These are phyloP conservation scores for Solanum hybrid DNA, from an alignment of 305 asterid genomes.

Conservation along the genomic window DNA sequence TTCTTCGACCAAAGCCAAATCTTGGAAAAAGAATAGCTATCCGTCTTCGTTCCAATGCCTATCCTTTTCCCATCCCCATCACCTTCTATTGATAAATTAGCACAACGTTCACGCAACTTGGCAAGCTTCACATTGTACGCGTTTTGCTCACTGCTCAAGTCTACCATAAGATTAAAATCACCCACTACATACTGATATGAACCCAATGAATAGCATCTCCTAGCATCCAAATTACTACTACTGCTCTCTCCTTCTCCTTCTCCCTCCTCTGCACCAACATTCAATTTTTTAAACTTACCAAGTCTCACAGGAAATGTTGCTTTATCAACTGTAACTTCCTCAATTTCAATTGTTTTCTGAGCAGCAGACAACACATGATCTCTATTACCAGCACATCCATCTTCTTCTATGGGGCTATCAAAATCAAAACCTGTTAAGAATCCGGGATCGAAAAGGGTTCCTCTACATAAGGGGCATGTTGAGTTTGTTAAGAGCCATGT, in stretches of 20 bases:
- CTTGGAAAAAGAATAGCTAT: conserved; percentile 94
- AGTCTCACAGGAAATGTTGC: conserved; percentile 79
- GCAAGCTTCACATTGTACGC: conserved; percentile 14
- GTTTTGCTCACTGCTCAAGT: conserved; percentile 39
- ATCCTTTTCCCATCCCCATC: conserved; percentile 71
- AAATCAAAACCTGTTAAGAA: conserved; percentile 40
- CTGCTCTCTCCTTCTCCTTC: conserved; percentile 66
- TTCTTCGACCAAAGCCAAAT: conserved; percentile 95
- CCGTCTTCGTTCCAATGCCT: conserved; percentile 62
- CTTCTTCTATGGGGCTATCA: conserved; percentile 50
- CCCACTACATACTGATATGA: conserved; percentile 91
- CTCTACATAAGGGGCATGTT: conserved; percentile 51
- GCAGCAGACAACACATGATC: conserved; percentile 24
- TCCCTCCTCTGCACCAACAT: conserved; percentile 33
- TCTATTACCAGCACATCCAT: conserved; percentile 21
- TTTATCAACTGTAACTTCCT: conserved; percentile 43
- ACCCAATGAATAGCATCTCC: conserved; percentile 95
- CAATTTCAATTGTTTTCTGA: conserved; percentile 43
- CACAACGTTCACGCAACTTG: conserved; percentile 18
- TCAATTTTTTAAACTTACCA: conserved; percentile 69
- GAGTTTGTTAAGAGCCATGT: conserved; percentile 59
- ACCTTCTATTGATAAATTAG: conserved; percentile 14
- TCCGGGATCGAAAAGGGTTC: conserved; percentile 46
- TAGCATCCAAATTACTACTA: conserved; percentile 75
- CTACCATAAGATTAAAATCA: conserved; percentile 60